Evolutionary conservation across 2,329 filamentous ascomycete species (phyloP), one percentile per base, ranked within the genome.

Genomic region (Pestalotiopsis sp.): DNA sequence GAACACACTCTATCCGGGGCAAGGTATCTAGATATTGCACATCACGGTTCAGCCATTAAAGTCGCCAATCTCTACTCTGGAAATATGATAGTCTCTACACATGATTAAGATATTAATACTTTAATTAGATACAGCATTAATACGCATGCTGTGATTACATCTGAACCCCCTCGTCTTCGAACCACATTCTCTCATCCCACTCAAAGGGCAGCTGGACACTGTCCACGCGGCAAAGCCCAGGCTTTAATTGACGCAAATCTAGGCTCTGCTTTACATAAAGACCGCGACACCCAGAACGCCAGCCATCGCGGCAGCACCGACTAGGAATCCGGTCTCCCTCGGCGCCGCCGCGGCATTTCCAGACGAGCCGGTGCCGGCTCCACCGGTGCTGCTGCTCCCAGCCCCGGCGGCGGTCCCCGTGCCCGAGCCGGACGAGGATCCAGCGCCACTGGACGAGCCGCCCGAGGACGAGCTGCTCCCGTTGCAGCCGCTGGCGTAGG

Each of bases 401-500:
- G 20, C 44, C 17, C 44, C 44, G 1, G 44, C 44, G 9, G 44
- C 14, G n/a, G 44, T n/a, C 7, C n/a, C 44, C 17, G 44, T 52
- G 9, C 44, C 44, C 17, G 44, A 17, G 6, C 44, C 44, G 44
- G 44, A 17, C 9, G 44, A n/a, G 3, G 44, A n/a, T 3, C n/a
- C n/a, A 7, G 26, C 26, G 4, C 26, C 26, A 4, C 26, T 26
- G 26, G 26, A 26, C 26, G 44, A 52, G 2, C 17, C 17, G 44
- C 44, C n/a, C n/a, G 44, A 6, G 10, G 60, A 62, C 3, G 60
- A 20, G 60, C 11, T 48, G 35, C 17, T 62, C 13, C 22, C 58
- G 38, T 63, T 63, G 17, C 60, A 63, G 11, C 60, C 60, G 11
- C 38, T 63, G 20, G 60, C 60, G 48, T 63, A 63, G 13, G 60